Base-by-base conservation (phyloP, 805 yeast genomes). In the Candida maesae region DNA sequence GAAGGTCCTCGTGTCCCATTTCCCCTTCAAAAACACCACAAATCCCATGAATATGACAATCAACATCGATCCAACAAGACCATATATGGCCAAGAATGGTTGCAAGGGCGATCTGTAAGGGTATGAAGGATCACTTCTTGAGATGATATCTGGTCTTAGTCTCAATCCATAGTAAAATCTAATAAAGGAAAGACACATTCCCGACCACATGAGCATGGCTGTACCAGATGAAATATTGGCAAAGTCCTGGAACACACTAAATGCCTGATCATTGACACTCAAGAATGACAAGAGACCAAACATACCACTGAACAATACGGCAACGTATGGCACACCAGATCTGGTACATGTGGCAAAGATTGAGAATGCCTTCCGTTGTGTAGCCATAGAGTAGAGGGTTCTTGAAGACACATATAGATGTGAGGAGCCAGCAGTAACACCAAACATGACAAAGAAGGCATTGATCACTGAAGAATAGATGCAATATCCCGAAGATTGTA, bases 131-230 rank as follows among this genome's bases (percentile, higher is more conserved):
- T 78, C 84, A 49, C 78, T 73, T 50, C 89, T 67, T 34, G 76
- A 68, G 26, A 80, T 75, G 39, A 81, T 78, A 55, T 82, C 88
- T 1, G 82, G 81, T 34, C 89, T 63, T 38, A 66, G 61, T 47
- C 71, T 69, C 46, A 83, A 60, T 0, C 85, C 90, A 46, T 70
- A 75, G 59, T 73, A 79, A 53, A 82, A 83, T 39, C 90, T 61
- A 28, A 83, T 57, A 55, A 71, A 84, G 3, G 87, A 69, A 14
- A 79, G 55, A 50, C 84, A 78, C 74, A 83, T 76, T 5, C 87
- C 84, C 49, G 71, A 63, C 95, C 95, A 88, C 32, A 84, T 87
- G 26, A 88, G 62, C 39, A 87, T 74, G 0, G 89, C 90, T 1
- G 90, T 74, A 0, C 90, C 77, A 3, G 90, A 79, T 38, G 85